Evolutionary conservation across 495 filamentous ascomycete genomes (phyloP), one percentile per base, ranked within the genome.

Genomic region (Pyrenopolyporus hunteri): DNA sequence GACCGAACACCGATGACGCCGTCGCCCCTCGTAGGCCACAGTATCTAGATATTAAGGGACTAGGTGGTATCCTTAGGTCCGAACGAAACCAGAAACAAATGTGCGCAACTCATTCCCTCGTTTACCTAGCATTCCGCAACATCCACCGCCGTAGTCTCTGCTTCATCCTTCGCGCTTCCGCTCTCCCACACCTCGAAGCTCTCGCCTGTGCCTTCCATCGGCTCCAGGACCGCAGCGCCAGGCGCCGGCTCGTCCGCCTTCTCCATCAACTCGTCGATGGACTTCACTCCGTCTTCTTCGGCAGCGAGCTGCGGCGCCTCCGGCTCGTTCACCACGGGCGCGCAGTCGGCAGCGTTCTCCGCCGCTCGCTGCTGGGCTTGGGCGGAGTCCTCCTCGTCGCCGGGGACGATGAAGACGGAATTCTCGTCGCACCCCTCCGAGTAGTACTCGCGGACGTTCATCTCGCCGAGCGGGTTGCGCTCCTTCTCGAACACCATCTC

Each of bases 371-470:
- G 42, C 23, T 45, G 42, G 23, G 42, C 1, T 16, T 45, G 22
- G 42, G 4, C 7, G 14, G 11, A 66, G 20, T 79, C 74, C 5
- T 81, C 76, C 7, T 86, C 84, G 26, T 89, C 85, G 6, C 78
- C 85, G 14, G 82, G 78, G 6, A 89, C 66, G 32, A 87, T 74
- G 20, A 84, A 74, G 49, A 83, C 78, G 1, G 84, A 86, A 25
- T 80, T 78, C 26, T 81, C 83, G 69, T 89, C 83, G 39, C 82
- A 85, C 3, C 85, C 89, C 7, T 84, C 80, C 11, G 83, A 83
- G 60, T 90, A 93, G 74, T 86, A 95, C 39, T 92, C 89, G 16
- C 83, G 77, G 9, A 84, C 84, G 35, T 84, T 79, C 58, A 95
- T 84, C 70, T 92, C 87, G 5, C 82, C 81, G 0, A 95, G 77